Evolutionary conservation across 352 stramenopile species (phyloP), one percentile per base, ranked within the genome.

Genomic region (Globisporangium orthogonon): DNA sequence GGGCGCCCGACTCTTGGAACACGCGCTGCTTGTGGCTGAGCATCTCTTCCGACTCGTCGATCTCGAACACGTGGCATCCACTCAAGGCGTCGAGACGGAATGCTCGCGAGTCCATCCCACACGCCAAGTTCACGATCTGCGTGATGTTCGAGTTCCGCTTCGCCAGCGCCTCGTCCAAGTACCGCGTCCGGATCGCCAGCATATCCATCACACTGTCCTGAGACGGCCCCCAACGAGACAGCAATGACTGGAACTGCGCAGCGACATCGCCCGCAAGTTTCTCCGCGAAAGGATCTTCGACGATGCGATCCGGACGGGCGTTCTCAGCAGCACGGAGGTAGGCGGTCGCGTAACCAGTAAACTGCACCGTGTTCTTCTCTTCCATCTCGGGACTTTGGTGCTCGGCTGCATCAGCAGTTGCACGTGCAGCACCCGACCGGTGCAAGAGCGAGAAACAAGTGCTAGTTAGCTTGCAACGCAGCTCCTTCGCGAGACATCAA

Each of bases 311-410:
- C 1, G 45, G 37, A 7, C 62, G 62, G n/a, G 29, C 35, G 47
- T 47, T 62, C 46, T 69, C 62, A 14, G 50, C 52, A 3, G 62
- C 62, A 9, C 62, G 62, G 52, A 66, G 33, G 45, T 69, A 66
- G 15, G 62, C 62, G 4, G 54, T 62, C n/a, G 35, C 35, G 28
- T 58, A 47, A 1, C 58, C 41, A 10, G 62, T 58, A 18, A 63
- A 51, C 23, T 63, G 46, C 49, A 56, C 51, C 13, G 50, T 51
- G n/a, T 10, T 47, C 33, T 35, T 50, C 46, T 35, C 40, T n/a
- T 54, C 51, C 37, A 50, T 56, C 14, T 18, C 15, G 43, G 4
- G 18, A 15, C 18, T 17, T 28, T 31, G 44, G n/a, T 11, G 9
- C 13, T 49, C 18, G n/a, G 29, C 30, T 7, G 43, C 10, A 7